Evolutionary conservation across 2,329 filamentous ascomycete species (phyloP), one percentile per base, ranked within the genome.

Genomic region (Daldinia sp.): DNA sequence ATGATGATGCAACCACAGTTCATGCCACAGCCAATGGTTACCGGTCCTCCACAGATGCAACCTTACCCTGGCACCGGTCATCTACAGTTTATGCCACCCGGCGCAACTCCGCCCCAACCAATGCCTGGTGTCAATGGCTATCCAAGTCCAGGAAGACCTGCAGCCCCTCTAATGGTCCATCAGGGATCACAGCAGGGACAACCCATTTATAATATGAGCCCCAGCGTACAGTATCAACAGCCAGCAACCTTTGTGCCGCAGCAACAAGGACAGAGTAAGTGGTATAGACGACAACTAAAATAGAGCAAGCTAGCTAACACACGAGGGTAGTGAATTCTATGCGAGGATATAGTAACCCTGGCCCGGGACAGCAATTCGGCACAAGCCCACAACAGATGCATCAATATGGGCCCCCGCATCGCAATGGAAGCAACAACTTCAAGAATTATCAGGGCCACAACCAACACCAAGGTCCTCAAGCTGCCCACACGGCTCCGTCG

Each of bases 111-210:
- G 18, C 87, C 86, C 30, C 88, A 89, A 72, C 80, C 82, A 7
- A 86, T 89, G 61, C 88, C 91, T 20, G 92, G 88, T 48, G 46
- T 51, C 13, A 92, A 90, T 74, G 93, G 93, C 15, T 97, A 93
- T 76, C 92, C 93, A n/a, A 98, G 95, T 78, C 95, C 95, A 0
- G 90, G 93, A 63, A 89, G 94, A 54, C 90, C 90, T 30, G 79
- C 84, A 20, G 93, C 96, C 12, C 91, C 93, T 1, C 93, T 97
- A 90, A 98, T 98, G 95, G 92, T 91, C 75, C 94, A 94, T 73
- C 93, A 97, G 81, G 93, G 93, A 62, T 98, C 94, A 30, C 95
- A 98, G 76, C 94, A 97, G 79, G 94, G 94, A 44, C 93, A 97
- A 78, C 89, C 83, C 75, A 88, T 84, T 82, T 94, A 87, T 84